Base-by-base conservation (phyloP, 148 eudicot genomes). In the Camellia sinensis region DNA sequence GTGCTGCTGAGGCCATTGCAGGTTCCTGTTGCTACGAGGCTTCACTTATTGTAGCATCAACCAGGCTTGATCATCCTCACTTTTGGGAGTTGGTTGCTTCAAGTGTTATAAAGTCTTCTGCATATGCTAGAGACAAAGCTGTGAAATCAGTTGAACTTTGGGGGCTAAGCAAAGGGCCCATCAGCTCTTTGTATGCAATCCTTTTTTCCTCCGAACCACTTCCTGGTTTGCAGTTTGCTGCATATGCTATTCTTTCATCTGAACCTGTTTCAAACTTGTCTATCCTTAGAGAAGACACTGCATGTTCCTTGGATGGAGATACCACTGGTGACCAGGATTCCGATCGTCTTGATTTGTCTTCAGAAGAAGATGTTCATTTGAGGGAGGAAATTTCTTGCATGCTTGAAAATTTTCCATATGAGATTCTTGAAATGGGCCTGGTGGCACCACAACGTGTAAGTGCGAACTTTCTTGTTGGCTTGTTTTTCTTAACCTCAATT, bases 41-140 rank as follows among this genome's bases (percentile, higher is more conserved):
- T 76, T 85, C 92, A 61, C 87, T 88, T 37, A 68, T 91, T 79
- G 77, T 92, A 78, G 89, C 92, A 77, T 85, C 83, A 66, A 82
- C 83, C 71, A 85, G 91, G 75, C 80, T 85, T 63, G 78, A 71
- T 75, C 85, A 91, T 86, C 84, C 89, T 54, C 85, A 83, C 48
- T 92, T 96, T 86, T 96, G 98, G 98, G 88, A 90, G 84, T 87
- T 96, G 76, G 85, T 96, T 73, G 88, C 95, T 57, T 87, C 88
- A 76, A 79, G 72, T 82, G 92, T 87, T 60, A 79, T 88, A 46
- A 87, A 86, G 68, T 89, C 98, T 52, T 91, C 95, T 74, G 22
- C 88, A 65, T 77, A 78, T 79, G 91, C 97, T 75, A 89, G 97
- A 88, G 95, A 92, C 77, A 91, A 84, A 80, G 93, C 98, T 65